Percentiles rank a stretch among this genome's conserved stretches.
These are phyloP conservation scores for Trichaptum fuscoviolaceum DNA, from an alignment of 768 basidiomycete species.

Conservation along the genomic window DNA sequence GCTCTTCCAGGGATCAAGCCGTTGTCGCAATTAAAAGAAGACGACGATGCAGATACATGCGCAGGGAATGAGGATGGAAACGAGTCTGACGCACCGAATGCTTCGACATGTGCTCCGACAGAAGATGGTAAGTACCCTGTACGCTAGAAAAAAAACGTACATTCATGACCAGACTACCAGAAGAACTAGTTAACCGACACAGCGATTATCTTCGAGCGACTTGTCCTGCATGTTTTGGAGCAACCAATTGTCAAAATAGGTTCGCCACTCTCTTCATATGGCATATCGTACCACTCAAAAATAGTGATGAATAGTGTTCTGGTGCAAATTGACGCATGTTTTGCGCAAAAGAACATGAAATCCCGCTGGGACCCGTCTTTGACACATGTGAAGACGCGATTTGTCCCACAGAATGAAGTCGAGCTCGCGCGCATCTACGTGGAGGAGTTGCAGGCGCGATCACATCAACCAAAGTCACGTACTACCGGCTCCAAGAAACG, in stretches of 20 bases:
- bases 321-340: neutral
- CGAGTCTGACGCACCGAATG: too few relatives aligned
- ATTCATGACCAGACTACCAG: neutral
- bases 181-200: neutral
- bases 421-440: neutral
- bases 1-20: too few relatives aligned
- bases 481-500: neutral
- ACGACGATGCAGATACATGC: too few relatives aligned
- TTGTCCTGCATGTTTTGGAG: neutral
- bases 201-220: neutral
- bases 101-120: too few relatives aligned
- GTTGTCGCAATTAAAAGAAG: too few relatives aligned
- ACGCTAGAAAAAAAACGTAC: too few relatives aligned
- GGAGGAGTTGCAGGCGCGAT: neutral
- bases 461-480: too few relatives aligned
- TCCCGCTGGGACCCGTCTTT: neutral
- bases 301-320: neutral
- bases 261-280: too few relatives aligned
- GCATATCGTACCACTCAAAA: too few relatives aligned
- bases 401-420: neutral
- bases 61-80: too few relatives aligned
- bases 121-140: too few relatives aligned
- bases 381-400: neutral
- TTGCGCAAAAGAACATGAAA: neutral
- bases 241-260: too few relatives aligned